phyloP scores from a whole-genome alignment of 2,329 filamentous ascomycete species.

The Metarhizium brunneum region DNA sequence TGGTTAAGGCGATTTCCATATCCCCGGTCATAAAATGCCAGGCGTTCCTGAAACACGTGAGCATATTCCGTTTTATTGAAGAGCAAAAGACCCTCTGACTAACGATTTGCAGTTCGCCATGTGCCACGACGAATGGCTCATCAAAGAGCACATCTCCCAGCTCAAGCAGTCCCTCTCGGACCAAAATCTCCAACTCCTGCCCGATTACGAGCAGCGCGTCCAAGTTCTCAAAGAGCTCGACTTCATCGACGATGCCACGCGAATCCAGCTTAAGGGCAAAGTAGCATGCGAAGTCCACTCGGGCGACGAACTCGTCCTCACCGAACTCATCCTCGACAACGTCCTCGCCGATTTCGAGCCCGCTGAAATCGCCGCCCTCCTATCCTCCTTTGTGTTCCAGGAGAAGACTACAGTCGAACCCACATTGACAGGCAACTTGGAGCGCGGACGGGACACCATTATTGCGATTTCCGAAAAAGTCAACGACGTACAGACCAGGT shows the following conservation, averaged over 20 bases:
- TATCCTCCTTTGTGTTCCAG: conserved; percentile 95
- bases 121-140: conserved; percentile 93
- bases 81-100: neutral
- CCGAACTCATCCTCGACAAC: conserved; percentile 93
- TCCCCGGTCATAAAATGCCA: conserved; percentile 62
- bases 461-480: conserved; percentile 87
- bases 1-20: conserved; percentile 52
- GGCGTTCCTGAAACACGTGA: conserved; percentile 78
- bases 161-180: conserved; percentile 86
- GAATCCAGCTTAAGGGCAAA: conserved; percentile 94
- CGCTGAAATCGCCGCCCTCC: conserved; percentile 87
- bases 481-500: conserved; percentile 76
- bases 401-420: conserved; percentile 85
- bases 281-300: conserved; percentile 98
- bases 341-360: conserved; percentile 91
- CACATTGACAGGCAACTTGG: conserved; percentile 70
- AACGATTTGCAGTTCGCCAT: conserved; percentile 66
- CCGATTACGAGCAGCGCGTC: conserved; percentile 93
- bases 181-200: conserved; percentile 89
- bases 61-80: conserved; percentile 22
- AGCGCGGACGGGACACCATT: conserved; percentile 76
- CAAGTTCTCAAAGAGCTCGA: conserved; percentile 83
- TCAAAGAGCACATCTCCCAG: conserved; percentile 85
- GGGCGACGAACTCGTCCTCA: conserved; percentile 90
- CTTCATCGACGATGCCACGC: conserved; percentile 79